These are phyloP conservation scores for Colletotrichum somersetense DNA, from an alignment of 2,329 filamentous ascomycete genomes.

Conservation along the genomic window DNA sequence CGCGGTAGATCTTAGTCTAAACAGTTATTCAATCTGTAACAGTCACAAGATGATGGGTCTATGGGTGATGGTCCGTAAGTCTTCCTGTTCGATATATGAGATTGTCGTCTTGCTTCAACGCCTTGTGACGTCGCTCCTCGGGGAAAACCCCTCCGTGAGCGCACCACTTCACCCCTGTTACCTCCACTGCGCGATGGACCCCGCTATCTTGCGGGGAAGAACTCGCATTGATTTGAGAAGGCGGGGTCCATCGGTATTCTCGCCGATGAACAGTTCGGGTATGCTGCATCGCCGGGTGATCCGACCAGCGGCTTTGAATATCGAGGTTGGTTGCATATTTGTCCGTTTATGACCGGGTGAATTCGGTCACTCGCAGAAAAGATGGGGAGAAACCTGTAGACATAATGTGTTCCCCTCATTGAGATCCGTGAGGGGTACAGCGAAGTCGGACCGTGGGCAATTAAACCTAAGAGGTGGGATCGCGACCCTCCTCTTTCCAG, in stretches of 20 bases:
- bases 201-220: conserved; percentile 29
- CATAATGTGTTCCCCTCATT: conserved; percentile 23
- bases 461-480: conserved; percentile 6
- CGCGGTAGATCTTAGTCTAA: too few relatives aligned
- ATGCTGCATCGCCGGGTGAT: conserved; percentile 17
- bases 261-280: conserved; percentile 21
- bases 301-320: background rate
- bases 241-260: conserved; percentile 27
- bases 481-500: background rate
- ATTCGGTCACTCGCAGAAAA: conserved; percentile 11
- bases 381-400: conserved; percentile 8
- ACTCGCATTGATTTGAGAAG: background rate
- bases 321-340: background rate
- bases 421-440: background rate
- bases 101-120: conserved; percentile 17
- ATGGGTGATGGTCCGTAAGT: too few relatives aligned
- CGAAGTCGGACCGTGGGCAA: conserved; percentile 23
- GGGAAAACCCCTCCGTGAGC: background rate
- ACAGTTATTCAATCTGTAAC: background rate
- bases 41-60: accelerated
- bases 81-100: background rate
- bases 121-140: conserved; percentile 1
- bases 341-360: conserved; percentile 2
- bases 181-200: background rate
- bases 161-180: background rate